Base-by-base conservation (phyloP, 2,329 filamentous ascomycete species). In the Plectosphaerella sp. region DNA sequence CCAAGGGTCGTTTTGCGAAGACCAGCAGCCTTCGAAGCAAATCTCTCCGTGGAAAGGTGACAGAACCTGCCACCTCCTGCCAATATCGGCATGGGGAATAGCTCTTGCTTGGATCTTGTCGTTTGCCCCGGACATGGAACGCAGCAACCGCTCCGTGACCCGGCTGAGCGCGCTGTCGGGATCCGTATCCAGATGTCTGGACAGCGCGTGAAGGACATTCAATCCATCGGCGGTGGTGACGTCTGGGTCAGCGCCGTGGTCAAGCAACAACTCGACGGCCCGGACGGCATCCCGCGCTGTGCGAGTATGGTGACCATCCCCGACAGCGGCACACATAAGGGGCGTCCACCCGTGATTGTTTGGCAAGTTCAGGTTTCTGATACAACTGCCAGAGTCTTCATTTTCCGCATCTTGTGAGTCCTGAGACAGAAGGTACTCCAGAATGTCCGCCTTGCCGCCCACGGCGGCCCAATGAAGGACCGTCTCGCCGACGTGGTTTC, bases 321-420 rank as follows among this genome's bases (percentile, higher is more conserved):
- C 41, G 10, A 20, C 41, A 2, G 67, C 48, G 8, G 63, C 62
- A 41, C 63, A 67, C 33, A 64, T 49, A 16, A 67, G 52, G 6
- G 64, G 64, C 11, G 64, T 67, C 64, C 64, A 67, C 45, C 61
- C 58, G 43, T 62, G 61, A 10, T 47, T 11, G 52, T 54, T 67
- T 1, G 22, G 33, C 1, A 47, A 42, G 45, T 67, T 60, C 25
- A 62, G 55, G 45, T 62, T 49, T 1, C 62, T 59, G 28, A 33
- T 33, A 12, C 28, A 2, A 12, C 4, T 4, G 28, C 8, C 28
- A 4, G 4, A 5, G 28, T 33, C 28, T 3, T 33, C 28, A 3
- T 33, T 33, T 33, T 12, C 28, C 11, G 28, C 28, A 33, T 33
- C 28, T 33, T 9, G 28, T 9, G 28, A 33, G 8, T 4, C 4